A percentile compares a stretch with the other conserved stretches of the same genome.
Evolutionary conservation across 2,329 filamentous ascomycete species (phyloP).

Genomic region (Exserohilum rostratum): DNA sequence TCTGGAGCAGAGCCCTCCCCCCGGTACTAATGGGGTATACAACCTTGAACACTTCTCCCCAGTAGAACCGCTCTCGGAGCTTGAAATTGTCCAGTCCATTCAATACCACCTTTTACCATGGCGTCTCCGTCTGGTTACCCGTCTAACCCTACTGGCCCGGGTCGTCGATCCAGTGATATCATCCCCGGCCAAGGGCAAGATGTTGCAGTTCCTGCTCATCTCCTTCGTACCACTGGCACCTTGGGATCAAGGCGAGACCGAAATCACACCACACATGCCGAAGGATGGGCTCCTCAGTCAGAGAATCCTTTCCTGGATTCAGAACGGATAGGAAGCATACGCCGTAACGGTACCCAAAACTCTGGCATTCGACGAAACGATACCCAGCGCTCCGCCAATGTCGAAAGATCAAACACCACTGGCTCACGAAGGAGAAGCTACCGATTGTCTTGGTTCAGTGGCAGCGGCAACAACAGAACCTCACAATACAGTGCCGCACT

Average conservation of each 20-base stretch:
- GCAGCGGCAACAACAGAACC: neutral
- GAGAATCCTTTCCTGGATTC: slow-evolving; percentile 15
- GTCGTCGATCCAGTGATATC: slow-evolving; percentile 9
- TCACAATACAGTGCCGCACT: slow-evolving; percentile 1
- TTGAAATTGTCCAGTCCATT: slow-evolving; percentile 1
- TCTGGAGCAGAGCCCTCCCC: slow-evolving; percentile 7
- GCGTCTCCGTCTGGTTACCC: slow-evolving; percentile 4
- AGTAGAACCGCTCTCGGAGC: neutral
- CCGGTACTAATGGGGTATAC: slow-evolving; percentile 8
- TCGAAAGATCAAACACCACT: slow-evolving; percentile 10
- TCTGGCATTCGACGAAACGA: slow-evolving; percentile 2
- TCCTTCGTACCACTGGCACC: slow-evolving; percentile 24
- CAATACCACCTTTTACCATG: slow-evolving; percentile 1
- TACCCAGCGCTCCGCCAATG: slow-evolving; percentile 9
- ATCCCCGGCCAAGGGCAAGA: slow-evolving; percentile 14
- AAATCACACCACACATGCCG: slow-evolving; percentile 9
- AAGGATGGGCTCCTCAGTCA: slow-evolving; percentile 23
- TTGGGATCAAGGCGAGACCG: slow-evolving; percentile 24
- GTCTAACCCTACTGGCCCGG: neutral
- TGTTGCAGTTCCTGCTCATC: slow-evolving; percentile 31
- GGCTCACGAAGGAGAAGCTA: slow-evolving; percentile 6
- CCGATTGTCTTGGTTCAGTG: slow-evolving; percentile 1
- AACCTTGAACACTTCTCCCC: neutral
- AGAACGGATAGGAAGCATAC: slow-evolving; percentile 13
- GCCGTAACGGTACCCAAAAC: slow-evolving; percentile 11